Evolutionary conservation across 2,329 filamentous ascomycete genomes (phyloP), one percentile per base, ranked within the genome.

Genomic region (Fusarium poae): DNA sequence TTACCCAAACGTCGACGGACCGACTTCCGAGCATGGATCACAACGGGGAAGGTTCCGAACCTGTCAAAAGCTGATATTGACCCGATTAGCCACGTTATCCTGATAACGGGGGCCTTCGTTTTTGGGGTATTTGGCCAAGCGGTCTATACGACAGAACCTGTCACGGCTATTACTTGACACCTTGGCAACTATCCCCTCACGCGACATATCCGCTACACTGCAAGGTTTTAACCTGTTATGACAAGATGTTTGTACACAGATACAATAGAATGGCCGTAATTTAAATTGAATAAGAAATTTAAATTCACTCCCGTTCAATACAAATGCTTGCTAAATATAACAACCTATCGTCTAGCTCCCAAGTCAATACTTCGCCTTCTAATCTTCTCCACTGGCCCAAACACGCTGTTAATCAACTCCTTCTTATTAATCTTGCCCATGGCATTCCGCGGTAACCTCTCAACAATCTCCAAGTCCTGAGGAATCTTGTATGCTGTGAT

Each of bases 391-490:
- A 10, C 43, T 1, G 32, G 13, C 4, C 60, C 60, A 34, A 91
- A 91, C 6, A 91, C 82, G 42, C 83, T 81, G 70, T 83, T 83
- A 4, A 91, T 85, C 9, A 92, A 79, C 65, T 85, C 80, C 78
- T 91, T 91, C 80, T 91, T 92, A 76, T 91, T 91, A 63, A 91
- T 92, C 84, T 99, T 99, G 23, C 96, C 96, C 96, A 99, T 99
- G 25, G 95, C 95, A 82, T 99, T 99, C 73, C 93, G 84, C 12
- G 93, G 92, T 70, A 99, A 93, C 23, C 86, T 80, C 18, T 92
- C 88, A 27, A 98, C 89, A 7, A 97, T 82, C 78, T 89, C 90
- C 82, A 98, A 85, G 71, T 97, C 90, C 80, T 95, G 92, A 0
- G 96, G 96, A 62, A 98, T 94, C 85, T 99, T 98, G 80, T 97